Conservation (phyloP, 1,139 yeast species). For the Hanseniaspora uvarum region DNA sequence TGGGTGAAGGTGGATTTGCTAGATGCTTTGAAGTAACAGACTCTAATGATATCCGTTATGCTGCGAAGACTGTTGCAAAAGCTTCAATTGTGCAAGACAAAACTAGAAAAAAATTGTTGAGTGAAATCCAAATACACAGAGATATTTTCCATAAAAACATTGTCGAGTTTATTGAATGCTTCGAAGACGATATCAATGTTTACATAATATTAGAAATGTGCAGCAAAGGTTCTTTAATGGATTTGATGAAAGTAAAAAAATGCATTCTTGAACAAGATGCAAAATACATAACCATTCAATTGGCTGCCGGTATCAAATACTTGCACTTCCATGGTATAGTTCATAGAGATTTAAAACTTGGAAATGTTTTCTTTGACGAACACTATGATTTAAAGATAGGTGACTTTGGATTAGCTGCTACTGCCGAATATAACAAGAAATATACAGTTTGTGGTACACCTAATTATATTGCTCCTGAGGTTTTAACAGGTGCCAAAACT, state of each 20-base stretch:
- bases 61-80: slow-evolving; percentile 97
- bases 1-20: slow-evolving; percentile 99
- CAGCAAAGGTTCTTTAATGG: slow-evolving; percentile 88
- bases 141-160: slow-evolving; percentile 80
- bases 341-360: slow-evolving; percentile 88
- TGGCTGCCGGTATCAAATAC: slow-evolving; percentile 85
- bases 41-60: slow-evolving; percentile 74
- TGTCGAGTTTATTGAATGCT: slow-evolving; percentile 86
- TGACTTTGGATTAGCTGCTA: slow-evolving; percentile 92
- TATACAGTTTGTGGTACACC: slow-evolving; percentile 97
- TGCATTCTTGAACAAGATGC: slow-evolving; percentile 83
- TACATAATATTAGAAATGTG: slow-evolving; percentile 89
- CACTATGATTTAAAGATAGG: slow-evolving; percentile 90
- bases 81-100: slow-evolving; percentile 85
- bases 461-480: slow-evolving; percentile 95
- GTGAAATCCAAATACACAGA: slow-evolving; percentile 92
- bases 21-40: slow-evolving; percentile 96
- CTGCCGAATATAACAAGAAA: slow-evolving; percentile 67
- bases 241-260: slow-evolving; percentile 73
- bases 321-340: slow-evolving; percentile 89
- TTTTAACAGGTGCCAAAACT: slow-evolving; percentile 64
- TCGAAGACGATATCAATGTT: slow-evolving; percentile 88
- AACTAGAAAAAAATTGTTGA: slow-evolving; percentile 75
- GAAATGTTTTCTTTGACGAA: slow-evolving; percentile 86
- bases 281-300: slow-evolving; percentile 79